Conservation (phyloP, 306 rosid genomes). For the Neltuma alba region DNA sequence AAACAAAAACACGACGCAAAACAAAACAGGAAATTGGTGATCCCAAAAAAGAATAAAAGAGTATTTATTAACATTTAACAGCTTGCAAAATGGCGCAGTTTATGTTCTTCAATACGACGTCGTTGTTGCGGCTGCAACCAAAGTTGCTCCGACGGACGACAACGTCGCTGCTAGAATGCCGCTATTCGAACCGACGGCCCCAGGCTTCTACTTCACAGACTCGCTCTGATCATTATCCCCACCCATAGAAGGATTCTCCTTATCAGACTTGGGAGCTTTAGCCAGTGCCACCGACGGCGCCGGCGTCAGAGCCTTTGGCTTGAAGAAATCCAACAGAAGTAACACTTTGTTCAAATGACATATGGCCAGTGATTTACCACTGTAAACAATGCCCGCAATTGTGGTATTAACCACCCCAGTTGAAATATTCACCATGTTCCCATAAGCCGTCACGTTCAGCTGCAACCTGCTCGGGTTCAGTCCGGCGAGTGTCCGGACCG, state of each 20-base stretch:
- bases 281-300: constrained; percentile 42
- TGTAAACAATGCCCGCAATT: constrained; percentile 54
- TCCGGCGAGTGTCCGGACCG: constrained; percentile 60
- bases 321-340: constrained; percentile 53
- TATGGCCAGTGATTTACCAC: constrained; percentile 61
- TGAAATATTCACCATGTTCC: too few relatives aligned
- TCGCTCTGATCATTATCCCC: constrained; percentile 36
- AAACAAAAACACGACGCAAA: too few relatives aligned
- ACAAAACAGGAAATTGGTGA: too few relatives aligned
- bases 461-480: too few relatives aligned
- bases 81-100: too few relatives aligned
- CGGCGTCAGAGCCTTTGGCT: constrained; percentile 48
- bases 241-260: constrained; percentile 41
- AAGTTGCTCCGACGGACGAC: too few relatives aligned
- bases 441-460: too few relatives aligned
- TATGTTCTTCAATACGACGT: too few relatives aligned
- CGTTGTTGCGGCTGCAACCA: too few relatives aligned
- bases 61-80: too few relatives aligned
- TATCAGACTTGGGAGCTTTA: constrained; percentile 47
- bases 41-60: too few relatives aligned
- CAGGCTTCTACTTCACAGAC: constrained; percentile 31
- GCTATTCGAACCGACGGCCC: neutral
- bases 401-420: constrained; percentile 58
- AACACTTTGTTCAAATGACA: constrained; percentile 59
- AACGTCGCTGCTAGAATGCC: too few relatives aligned